Evolutionary conservation across 1,284 basidiomycete genomes (phyloP), one percentile per base, ranked within the genome.

Genomic region (Marasmius fiardii): DNA sequence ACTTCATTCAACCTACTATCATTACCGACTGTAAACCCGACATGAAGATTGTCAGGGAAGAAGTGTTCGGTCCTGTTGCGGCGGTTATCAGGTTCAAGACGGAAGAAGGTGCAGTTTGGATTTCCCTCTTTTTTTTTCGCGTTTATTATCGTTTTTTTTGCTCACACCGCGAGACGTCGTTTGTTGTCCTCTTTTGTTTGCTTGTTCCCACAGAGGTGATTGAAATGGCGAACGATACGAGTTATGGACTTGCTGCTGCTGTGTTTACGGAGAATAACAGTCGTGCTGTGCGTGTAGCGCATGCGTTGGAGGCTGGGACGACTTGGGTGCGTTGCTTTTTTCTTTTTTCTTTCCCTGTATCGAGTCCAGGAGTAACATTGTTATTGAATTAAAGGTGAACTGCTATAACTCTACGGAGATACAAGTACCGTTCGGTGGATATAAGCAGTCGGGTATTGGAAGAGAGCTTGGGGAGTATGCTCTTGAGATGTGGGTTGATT

Each of bases 61-160:
- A 97, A 73, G 93, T 95, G 64, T 94, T 95, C 65, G 94, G 92
- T 21, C 93, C 93, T 41, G 89, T 93, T 50, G 82, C 80, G 54
- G 84, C 86, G 12, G 68, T 92, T n/a, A 80, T 84, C 72, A 88
- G 87, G 67, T 92, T 91, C 71, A 75, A 82, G 63, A 78, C 83
- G 39, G 87, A 87, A 63, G 76, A 78, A 55, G 71, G 71, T 68
- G 21, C 3, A 59, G 49, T 21, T 10, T 23, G 7, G 24, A 41
- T 1, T 21, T n/a, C 11, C 12, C n/a, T n/a, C n/a, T n/a, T n/a
- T n/a, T n/a, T n/a, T n/a, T n/a, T n/a, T n/a, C n/a, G n/a, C 37
- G 16, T 39, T 55, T 34, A 52, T 59, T n/a, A 16, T 55, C 20
- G 50, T 54, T 52, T 14, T 60, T 56, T 34, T 41, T 41, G 3